Conservation (phyloP, 2,329 filamentous ascomycete species). For the Apiospora pterosperma region DNA sequence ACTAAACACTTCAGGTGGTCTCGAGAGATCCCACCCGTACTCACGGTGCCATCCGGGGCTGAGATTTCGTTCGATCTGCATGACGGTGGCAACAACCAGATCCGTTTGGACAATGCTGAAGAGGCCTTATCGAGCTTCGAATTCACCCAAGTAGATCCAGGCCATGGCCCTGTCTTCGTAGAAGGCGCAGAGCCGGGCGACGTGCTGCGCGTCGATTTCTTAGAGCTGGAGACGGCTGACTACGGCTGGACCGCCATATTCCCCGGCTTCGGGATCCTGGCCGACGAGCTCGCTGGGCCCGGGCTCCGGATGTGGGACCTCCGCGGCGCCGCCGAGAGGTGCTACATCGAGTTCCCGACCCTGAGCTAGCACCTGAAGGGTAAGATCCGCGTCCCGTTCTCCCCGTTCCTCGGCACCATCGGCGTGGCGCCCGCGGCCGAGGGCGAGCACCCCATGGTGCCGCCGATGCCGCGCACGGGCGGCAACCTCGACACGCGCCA, state of each 20-base stretch:
- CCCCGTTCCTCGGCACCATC: constrained; percentile 50
- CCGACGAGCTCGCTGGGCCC: constrained; percentile 40
- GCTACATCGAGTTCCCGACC: constrained; percentile 29
- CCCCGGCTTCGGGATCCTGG: constrained; percentile 45
- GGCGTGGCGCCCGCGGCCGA: constrained; percentile 44
- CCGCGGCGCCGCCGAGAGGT: constrained; percentile 19
- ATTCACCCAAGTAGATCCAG: constrained; percentile 40
- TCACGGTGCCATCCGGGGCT: constrained; percentile 44
- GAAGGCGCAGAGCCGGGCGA: constrained; percentile 48
- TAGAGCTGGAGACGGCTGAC: constrained; percentile 38
- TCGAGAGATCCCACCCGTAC: constrained; percentile 37
- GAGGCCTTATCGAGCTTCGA: constrained; percentile 39
- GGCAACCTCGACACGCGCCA: constrained; percentile 55
- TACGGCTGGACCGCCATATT: constrained; percentile 54
- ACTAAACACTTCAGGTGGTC: constrained; percentile 44
- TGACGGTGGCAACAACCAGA: constrained; percentile 48
- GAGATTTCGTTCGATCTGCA: constrained; percentile 45
- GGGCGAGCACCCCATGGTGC: constrained; percentile 46
- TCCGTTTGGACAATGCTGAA: constrained; percentile 38
- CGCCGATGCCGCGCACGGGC: constrained; percentile 43
- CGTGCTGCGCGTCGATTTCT: constrained; percentile 47
- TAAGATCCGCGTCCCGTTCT: constrained; percentile 44
- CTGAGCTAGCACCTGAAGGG: constrained; percentile 33
- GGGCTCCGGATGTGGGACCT: constrained; percentile 48
- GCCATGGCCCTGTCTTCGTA: constrained; percentile 47